Base-by-base conservation (phyloP, 1,139 yeast species). In the Lodderomyces oxycetoniae region DNA sequence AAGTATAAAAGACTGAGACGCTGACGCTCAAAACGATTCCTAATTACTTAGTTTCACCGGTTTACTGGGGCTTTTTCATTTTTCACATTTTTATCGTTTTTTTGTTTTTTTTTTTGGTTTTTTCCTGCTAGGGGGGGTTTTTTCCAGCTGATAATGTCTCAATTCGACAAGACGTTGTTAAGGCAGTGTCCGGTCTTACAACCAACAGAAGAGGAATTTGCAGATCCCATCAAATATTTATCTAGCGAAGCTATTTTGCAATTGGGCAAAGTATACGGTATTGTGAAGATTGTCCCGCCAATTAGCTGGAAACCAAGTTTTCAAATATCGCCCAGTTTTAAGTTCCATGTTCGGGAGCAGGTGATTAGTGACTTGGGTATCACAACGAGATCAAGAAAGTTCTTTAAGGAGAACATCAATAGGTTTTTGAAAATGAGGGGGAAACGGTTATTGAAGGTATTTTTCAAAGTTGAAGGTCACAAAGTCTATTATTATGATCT, bases 271-370 rank as follows among this genome's bases (percentile, higher is more conserved):
- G 53, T 63, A 31, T 81, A 64, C 51, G 93, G 93, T 1, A 68
- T 83, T 46, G 56, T 83, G 20, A 83, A 82, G 49, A 46, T 83
- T 1, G 64, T 73, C 1, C 88, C 93, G 2, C 91, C 91, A 0
- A 38, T 44, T 4, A 60, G 50, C 9, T 79, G 84, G 74, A 57
- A 59, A 35, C 80, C 83, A 2, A 45, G 66, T 0, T 68, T 81
- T 42, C 66, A 74, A 40, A 59, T 82, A 12, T 68, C 82, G 32
- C 59, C 63, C 26, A 50, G 59, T 6, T 81, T 83, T 53, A 66
- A 57, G 36, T 82, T 83, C 48, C 79, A 76, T 43, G 81, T 87
- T 4, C 57, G 91, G 37, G 53, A 78, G 16, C 91, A 83, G 50
- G 71, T 67, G 33, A 49, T 83, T 37, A 72, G 76, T 47, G 86